phyloP scores from a whole-genome alignment of 2,329 filamentous ascomycete genomes.

The Chrysoporthe puriensis region DNA sequence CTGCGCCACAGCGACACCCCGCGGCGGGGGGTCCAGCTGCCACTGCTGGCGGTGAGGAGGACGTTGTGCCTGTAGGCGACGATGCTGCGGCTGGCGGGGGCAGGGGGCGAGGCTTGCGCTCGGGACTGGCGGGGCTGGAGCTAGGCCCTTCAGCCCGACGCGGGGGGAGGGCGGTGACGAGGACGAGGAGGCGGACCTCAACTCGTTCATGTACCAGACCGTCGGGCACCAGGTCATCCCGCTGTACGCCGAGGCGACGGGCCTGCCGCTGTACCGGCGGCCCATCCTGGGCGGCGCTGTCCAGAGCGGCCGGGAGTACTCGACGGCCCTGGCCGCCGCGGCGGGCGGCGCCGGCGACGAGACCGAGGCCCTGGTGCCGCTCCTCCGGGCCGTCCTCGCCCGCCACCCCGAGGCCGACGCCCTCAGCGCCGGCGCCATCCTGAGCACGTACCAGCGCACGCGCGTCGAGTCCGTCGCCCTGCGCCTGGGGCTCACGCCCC shows the following conservation, averaged over 20 bases:
- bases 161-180: slow-evolving; percentile 34
- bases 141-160: slow-evolving; percentile 2
- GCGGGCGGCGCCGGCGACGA: slow-evolving; percentile 61
- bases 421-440: slow-evolving; percentile 85
- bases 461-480: slow-evolving; percentile 89
- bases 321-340: slow-evolving; percentile 21
- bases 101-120: not conserved
- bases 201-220: slow-evolving; percentile 99
- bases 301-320: slow-evolving; percentile 74
- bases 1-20: slow-evolving; percentile 3
- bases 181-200: slow-evolving; percentile 64
- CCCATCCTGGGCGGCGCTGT: slow-evolving; percentile 73
- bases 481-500: slow-evolving; percentile 79
- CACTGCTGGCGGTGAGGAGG: not conserved
- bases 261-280: slow-evolving; percentile 81
- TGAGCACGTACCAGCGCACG: slow-evolving; percentile 95
- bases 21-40: not conserved
- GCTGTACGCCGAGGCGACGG: slow-evolving; percentile 78
- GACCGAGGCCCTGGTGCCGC: slow-evolving; percentile 81
- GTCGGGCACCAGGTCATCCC: slow-evolving; percentile 88
- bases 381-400: slow-evolving; percentile 69
- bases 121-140: slow-evolving; percentile 3
- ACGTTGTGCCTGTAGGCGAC: not conserved
- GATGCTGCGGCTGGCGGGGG: not conserved
- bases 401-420: slow-evolving; percentile 83